Percentiles rank a stretch among this genome's conserved stretches.
Conservation (phyloP, 2,329 filamentous ascomycete genomes). For the Knoxdaviesia capensis region DNA sequence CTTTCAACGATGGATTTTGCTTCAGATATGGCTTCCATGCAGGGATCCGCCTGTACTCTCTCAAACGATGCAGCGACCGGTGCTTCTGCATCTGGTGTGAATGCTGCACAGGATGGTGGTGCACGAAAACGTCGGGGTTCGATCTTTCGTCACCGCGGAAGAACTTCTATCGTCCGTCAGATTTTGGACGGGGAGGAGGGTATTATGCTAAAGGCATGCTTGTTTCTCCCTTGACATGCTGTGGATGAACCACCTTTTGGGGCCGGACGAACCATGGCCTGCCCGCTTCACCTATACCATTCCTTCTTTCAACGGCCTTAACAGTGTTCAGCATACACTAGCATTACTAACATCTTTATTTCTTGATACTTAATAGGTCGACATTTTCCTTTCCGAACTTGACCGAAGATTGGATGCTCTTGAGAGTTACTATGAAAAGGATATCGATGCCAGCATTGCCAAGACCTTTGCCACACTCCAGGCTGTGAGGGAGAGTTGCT, state of each 20-base stretch:
- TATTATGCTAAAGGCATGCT: constrained; percentile 32
- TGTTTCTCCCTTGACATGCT: background rate
- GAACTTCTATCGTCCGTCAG: constrained; percentile 34
- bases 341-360: constrained; percentile 2
- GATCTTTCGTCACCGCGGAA: constrained; percentile 31
- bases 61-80: background rate
- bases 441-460: constrained; percentile 65
- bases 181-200: constrained; percentile 44
- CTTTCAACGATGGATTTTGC: constrained; percentile 1
- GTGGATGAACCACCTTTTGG: too few relatives aligned
- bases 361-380: constrained; percentile 28
- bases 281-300: too few relatives aligned
- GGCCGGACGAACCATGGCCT: too few relatives aligned
- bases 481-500: constrained; percentile 72
- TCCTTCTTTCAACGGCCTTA: too few relatives aligned
- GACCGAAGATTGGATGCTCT: constrained; percentile 74
- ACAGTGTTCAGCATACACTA: constrained; percentile 1
- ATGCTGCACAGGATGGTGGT: background rate
- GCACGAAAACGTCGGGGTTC: constrained; percentile 26
- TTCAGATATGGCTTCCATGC: constrained; percentile 1
- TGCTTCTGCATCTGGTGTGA: background rate
- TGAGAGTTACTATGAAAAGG: constrained; percentile 57
- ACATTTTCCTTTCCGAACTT: constrained; percentile 67
- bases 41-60: background rate
- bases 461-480: constrained; percentile 73